phyloP scores from a whole-genome alignment of 179 eudicot genomes.

The Carnegiea gigantea region DNA sequence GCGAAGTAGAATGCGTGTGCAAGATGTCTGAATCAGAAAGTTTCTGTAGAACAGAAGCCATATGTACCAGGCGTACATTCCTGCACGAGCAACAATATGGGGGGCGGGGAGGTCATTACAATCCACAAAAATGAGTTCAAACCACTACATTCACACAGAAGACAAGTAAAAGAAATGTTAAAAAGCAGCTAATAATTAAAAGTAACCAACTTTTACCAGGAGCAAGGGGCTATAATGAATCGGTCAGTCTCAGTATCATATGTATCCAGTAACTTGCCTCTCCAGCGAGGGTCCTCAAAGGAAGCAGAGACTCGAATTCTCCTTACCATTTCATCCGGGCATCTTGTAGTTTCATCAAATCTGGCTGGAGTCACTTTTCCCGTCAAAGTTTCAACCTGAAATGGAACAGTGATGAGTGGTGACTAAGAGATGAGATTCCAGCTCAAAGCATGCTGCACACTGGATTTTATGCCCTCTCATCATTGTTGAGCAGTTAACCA shows the following conservation, averaged over 20 bases:
- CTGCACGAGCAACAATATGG: conserved; percentile 32
- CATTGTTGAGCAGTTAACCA: background rate
- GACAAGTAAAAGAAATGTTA: background rate
- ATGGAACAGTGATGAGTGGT: conserved; percentile 4
- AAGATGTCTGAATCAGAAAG: conserved; percentile 71
- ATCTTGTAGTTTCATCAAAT: conserved; percentile 77
- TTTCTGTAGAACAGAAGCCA: conserved; percentile 41
- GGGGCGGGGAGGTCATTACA: background rate
- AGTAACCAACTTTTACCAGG: conserved; percentile 50
- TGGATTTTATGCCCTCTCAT: background rate
- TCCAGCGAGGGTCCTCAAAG: conserved; percentile 60
- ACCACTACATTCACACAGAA: background rate
- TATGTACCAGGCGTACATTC: conserved; percentile 35
- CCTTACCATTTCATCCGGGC: conserved; percentile 87
- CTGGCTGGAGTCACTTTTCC: conserved; percentile 69
- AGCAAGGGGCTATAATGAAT: conserved; percentile 70
- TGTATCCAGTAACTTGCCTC: conserved; percentile 68
- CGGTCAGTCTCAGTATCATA: conserved; percentile 71
- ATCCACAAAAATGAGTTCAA: background rate
- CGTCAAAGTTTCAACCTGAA: conserved; percentile 71
- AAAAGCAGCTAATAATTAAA: background rate
- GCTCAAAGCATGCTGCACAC: background rate
- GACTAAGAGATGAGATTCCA: conserved; percentile 2
- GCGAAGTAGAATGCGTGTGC: conserved; percentile 71
- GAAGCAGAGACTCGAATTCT: conserved; percentile 66